Base-by-base conservation (phyloP, 345 rosid genomes). In the Syzygium grande region DNA sequence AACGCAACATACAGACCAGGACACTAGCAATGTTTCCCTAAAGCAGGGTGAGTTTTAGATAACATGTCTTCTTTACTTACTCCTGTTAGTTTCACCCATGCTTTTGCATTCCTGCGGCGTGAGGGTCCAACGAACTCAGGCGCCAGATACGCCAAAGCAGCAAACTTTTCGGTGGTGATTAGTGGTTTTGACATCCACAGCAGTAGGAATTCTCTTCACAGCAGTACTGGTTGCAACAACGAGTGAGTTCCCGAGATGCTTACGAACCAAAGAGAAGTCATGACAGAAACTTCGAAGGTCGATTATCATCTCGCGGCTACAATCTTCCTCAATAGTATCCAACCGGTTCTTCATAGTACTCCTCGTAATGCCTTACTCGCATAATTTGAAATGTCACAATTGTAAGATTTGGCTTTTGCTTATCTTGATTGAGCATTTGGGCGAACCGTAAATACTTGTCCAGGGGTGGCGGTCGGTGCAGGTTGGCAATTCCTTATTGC, bases 381-480 rank as follows among this genome's bases (percentile, higher is more conserved):
- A 34, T 1, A 17, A 17, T 22, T 25, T 68, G 80, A 68, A 68
- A 68, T 34, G 46, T 68, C 25, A 34, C 80, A 17, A 41, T 65
- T 17, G 8, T 65, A 15, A 16, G 78, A 29, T 41, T 34, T 30
- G 43, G 22, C 46, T 29, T n/a, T 15, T 41, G 22, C 16, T 13
- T 11, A n/a, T 55, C 38, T 49, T 23, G 54, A 41, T 56, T 52
- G 13, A 84, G 23, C 55, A 83, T 87, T 22, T 56, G 3, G 7
- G 15, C 22, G 34, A 54, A 52, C 34, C 43, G 22, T 84, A 13
- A 15, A 52, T 52, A 29, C 53, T 61, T 30, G 73, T 29, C 52
- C 91, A 94, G 94, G 96, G 29, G 96, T 93, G 87, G 96, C 96
- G 5, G 91, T 94, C 11, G 96, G 96, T 12, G 95, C 93, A 27